Percentiles rank a stretch among this genome's conserved stretches.
These are phyloP conservation scores for Magnusiomyces sp. DNA, from an alignment of 1,139 yeast species.

Conservation along the genomic window DNA sequence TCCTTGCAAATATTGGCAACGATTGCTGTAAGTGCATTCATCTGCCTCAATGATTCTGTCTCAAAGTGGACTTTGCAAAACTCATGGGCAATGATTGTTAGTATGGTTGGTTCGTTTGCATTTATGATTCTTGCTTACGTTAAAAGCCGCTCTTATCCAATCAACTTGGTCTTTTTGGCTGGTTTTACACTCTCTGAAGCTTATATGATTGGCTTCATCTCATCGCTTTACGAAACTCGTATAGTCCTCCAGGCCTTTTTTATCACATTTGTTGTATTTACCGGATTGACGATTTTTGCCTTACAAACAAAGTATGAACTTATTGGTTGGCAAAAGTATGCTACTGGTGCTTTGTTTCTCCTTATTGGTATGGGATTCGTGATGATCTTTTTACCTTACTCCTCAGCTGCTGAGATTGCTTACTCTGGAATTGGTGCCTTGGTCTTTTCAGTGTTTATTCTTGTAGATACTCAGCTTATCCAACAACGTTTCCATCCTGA, in stretches of 20 bases:
- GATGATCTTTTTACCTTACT: conserved; percentile 57
- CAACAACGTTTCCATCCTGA: conserved; percentile 77
- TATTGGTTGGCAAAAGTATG: conserved; percentile 60
- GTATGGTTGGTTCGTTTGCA: conserved; percentile 53
- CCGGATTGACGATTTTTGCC: conserved; percentile 71
- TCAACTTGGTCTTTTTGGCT: conserved; percentile 47
- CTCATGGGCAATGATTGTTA: conserved; percentile 51
- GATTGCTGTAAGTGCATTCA: conserved; percentile 48
- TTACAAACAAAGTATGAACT: conserved; percentile 78
- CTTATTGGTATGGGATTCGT: conserved; percentile 68
- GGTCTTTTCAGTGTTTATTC: conserved; percentile 61
- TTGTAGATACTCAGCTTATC: conserved; percentile 76
- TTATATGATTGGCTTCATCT: conserved; percentile 59
- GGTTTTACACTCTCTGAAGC: conserved; percentile 71
- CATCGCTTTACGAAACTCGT: conserved; percentile 55
- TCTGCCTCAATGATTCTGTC: conserved; percentile 41
- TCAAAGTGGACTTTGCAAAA: conserved; percentile 53
- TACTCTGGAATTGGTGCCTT: conserved; percentile 70
- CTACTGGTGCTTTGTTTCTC: conserved; percentile 55
- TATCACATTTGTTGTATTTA: conserved; percentile 59
- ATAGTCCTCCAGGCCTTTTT: conserved; percentile 64
- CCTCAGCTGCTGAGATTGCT: conserved; percentile 46
- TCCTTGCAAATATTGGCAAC: conserved; percentile 58
- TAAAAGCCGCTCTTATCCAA: conserved; percentile 58
- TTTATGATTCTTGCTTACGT: conserved; percentile 51